These are phyloP conservation scores for Dalbergia cochinchinensis DNA, from an alignment of 306 rosid species.

Conservation along the genomic window DNA sequence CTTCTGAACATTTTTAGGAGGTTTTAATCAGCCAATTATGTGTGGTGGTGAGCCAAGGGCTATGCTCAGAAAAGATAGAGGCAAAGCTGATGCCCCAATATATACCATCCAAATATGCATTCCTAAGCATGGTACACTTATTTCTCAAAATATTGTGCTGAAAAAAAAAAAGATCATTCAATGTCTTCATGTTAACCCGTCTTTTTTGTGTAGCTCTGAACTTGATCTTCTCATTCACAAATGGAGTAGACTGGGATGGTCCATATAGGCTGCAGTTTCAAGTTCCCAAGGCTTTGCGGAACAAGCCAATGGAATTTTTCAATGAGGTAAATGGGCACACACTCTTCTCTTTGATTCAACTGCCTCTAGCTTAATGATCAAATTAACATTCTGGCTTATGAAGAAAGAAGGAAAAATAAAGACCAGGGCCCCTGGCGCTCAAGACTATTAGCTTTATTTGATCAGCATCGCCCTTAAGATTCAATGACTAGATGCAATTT, in stretches of 20 bases:
- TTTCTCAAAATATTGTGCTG: not conserved
- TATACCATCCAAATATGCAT: constrained; percentile 86
- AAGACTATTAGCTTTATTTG: not conserved
- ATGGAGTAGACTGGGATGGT: constrained; percentile 97
- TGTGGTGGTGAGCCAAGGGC: constrained; percentile 96
- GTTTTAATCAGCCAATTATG: constrained; percentile 97
- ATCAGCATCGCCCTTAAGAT: not conserved
- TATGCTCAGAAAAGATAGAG: constrained; percentile 77
- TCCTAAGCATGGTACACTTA: constrained; percentile 74
- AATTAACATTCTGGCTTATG: not conserved
- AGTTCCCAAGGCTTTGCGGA: constrained; percentile 69
- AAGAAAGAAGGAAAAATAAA: not conserved
- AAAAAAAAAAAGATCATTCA: not conserved
- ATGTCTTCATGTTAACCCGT: constrained; percentile 25
- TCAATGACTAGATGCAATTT: not conserved
- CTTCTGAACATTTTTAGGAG: constrained; percentile 62
- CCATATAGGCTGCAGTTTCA: constrained; percentile 85
- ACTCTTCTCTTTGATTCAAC: constrained; percentile 9
- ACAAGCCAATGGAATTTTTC: constrained; percentile 83
- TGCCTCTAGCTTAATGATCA: not conserved
- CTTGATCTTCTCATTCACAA: constrained; percentile 95
- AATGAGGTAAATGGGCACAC: constrained; percentile 64
- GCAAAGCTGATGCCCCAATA: constrained; percentile 88
- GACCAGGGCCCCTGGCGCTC: not conserved
- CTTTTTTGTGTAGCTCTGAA: constrained; percentile 61